Percentiles rank a stretch among this genome's conserved stretches.
phyloP scores from a whole-genome alignment of 495 filamentous ascomycete genomes.

The Venustampulla echinocandica region DNA sequence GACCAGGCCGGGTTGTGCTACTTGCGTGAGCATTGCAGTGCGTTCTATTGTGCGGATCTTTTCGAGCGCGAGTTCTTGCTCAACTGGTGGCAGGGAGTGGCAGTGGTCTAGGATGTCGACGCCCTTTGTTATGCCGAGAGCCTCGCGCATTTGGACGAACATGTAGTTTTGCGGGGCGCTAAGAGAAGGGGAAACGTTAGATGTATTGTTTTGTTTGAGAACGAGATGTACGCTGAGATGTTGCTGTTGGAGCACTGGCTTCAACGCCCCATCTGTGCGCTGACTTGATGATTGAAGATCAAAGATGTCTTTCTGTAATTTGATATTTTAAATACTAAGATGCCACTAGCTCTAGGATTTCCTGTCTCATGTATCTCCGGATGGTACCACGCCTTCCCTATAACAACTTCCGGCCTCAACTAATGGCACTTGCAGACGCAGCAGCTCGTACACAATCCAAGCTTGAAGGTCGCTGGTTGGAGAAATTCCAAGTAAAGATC shows the following conservation, averaged over 20 bases:
- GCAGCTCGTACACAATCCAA: too few species aligned
- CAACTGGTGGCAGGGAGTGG: slow-evolving; percentile 37
- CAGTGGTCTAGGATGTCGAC: slow-evolving; percentile 86
- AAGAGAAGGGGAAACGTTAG: neutral
- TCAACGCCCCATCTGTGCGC: neutral
- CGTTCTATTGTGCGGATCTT: slow-evolving; percentile 73
- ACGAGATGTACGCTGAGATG: too few species aligned
- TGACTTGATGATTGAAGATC: too few species aligned
- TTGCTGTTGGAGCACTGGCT: neutral
- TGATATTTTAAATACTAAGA: too few species aligned
- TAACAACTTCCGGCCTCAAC: too few species aligned
- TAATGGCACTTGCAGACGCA: too few species aligned
- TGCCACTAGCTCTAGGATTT: too few species aligned
- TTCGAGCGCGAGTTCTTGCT: slow-evolving; percentile 56
- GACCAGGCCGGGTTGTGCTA: slow-evolving; percentile 68
- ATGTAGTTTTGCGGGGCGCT: slow-evolving; percentile 91
- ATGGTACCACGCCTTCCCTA: too few species aligned
- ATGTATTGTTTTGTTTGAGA: slow-evolving; percentile 1
- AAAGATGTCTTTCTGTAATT: too few species aligned
- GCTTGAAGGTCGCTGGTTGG: too few species aligned
- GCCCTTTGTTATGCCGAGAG: slow-evolving; percentile 53
- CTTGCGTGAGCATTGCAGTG: slow-evolving; percentile 64
- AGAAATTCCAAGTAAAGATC: too few species aligned
- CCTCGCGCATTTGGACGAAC: slow-evolving; percentile 76
- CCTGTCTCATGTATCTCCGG: too few species aligned